Evolutionary conservation across 192 early-diverging fungal genomes (phyloP), one percentile per base, ranked within the genome.

Genomic region (Lobosporangium transversale): DNA sequence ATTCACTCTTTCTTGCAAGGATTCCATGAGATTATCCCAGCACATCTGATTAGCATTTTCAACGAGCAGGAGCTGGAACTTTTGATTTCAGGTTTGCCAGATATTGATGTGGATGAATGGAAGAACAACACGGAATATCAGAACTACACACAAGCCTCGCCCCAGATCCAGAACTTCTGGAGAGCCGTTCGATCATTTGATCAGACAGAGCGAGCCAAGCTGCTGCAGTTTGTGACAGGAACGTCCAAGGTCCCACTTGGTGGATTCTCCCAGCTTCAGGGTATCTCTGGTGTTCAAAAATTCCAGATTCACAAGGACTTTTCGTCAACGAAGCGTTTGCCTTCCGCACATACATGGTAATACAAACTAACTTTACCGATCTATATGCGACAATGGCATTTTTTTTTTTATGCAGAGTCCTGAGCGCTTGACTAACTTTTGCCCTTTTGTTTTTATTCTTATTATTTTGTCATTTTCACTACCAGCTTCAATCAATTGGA

Each of bases 101-200:
- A 99, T 65, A 96, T 99, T 69, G 97, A 99, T 76, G 93, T 99
- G 54, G 97, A 99, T 68, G 97, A 99, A 79, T 98, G 97, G 97
- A 95, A 95, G 70, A 99, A 99, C 82, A 97, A 96, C 82, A 95
- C 95, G 14, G 94, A 94, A 79, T 99, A 99, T 73, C 93, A 95
- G 63, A 93, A 94, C 40, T 99, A 96, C 79, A 88, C 89, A 20
- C 78, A 85, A 14, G 84, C 91, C 20, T 93, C 94, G 21, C 93
- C 94, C 23, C 96, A 96, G 73, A 91, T 99, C 44, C 95, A 97
- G 74, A 95, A 96, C 95, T 99, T 99, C 87, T 99, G 97, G 97
- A 85, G 97, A 35, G 95, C 94, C 0, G 97, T 99, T 26, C 89
- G 97, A 23, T 94, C 92, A 76, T 98, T 98, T 80, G 91, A 93